Conservation (phyloP, 1,139 yeast species). For the Sugiyamaella paludigena region DNA sequence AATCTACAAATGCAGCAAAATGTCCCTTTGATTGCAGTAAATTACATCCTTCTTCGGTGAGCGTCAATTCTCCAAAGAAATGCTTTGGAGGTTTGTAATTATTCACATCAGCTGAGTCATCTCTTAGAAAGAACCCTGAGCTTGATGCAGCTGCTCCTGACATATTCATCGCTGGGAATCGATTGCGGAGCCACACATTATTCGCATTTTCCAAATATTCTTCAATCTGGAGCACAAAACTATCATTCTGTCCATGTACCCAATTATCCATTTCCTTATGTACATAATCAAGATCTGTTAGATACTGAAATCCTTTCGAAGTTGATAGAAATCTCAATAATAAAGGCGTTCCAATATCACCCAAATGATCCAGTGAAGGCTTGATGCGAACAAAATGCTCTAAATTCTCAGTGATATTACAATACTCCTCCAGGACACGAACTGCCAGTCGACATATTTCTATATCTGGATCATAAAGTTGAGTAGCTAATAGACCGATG, state of each 20-base stretch:
- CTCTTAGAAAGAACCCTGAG: slow-evolving; percentile 1
- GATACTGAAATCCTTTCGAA: slow-evolving; percentile 53
- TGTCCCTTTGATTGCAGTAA: slow-evolving; percentile 49
- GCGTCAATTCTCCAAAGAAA: slow-evolving; percentile 75
- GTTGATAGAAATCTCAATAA: slow-evolving; percentile 55
- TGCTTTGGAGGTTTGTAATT: slow-evolving; percentile 51
- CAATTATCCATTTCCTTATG: slow-evolving; percentile 59
- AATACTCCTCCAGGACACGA: slow-evolving; percentile 48
- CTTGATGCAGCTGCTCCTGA: slow-evolving; percentile 8
- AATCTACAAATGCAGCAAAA: slow-evolving; percentile 44
- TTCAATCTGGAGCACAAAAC: slow-evolving; percentile 55
- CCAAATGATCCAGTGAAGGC: slow-evolving; percentile 49
- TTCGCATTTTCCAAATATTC: slow-evolving; percentile 37
- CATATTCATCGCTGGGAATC: slow-evolving; percentile 1
- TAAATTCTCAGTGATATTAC: slow-evolving; percentile 44
- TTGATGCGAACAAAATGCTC: slow-evolving; percentile 44
- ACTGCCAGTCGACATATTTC: slow-evolving; percentile 61
- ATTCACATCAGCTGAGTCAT: slow-evolving; percentile 10
- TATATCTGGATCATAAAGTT: slow-evolving; percentile 63
- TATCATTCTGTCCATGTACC: slow-evolving; percentile 53
- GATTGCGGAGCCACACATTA: slow-evolving; percentile 20
- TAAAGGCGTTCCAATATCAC: slow-evolving; percentile 47
- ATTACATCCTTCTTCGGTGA: slow-evolving; percentile 76
- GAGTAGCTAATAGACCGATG: slow-evolving; percentile 56
- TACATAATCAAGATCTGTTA: slow-evolving; percentile 52